phyloP scores from a whole-genome alignment of 345 rosid species.

The Turnera subulata region DNA sequence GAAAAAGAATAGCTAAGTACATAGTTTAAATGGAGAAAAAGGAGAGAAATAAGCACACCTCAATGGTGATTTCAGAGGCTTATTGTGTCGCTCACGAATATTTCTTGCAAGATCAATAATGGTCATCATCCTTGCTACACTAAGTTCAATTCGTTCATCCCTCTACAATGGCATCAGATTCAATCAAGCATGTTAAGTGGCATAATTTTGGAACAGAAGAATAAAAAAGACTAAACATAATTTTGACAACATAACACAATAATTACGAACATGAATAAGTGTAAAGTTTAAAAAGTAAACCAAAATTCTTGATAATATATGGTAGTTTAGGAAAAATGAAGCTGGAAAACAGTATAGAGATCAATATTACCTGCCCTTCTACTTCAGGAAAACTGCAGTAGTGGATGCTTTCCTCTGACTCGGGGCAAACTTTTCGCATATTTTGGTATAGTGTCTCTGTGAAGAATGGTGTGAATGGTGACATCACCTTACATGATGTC shows the following conservation, averaged over 20 bases:
- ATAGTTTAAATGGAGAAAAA: neutral
- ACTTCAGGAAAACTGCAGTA: constrained; percentile 74
- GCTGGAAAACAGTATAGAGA: neutral
- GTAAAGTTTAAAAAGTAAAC: neutral
- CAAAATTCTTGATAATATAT: neutral
- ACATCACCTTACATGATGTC: constrained; percentile 95
- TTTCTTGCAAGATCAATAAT: constrained; percentile 94
- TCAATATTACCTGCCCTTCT: constrained; percentile 67
- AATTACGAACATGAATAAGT: too few relatives aligned
- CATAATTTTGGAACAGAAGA: neutral
- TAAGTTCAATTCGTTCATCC: constrained; percentile 81
- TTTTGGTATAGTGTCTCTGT: constrained; percentile 93
- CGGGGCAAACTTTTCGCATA: constrained; percentile 67
- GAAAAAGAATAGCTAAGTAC: neutral
- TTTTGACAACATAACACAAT: neutral
- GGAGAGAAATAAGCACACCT: constrained; percentile 32
- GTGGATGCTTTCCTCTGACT: constrained; percentile 85
- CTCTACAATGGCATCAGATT: constrained; percentile 40
- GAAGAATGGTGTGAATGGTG: constrained; percentile 98
- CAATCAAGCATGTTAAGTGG: neutral
- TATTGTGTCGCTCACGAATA: constrained; percentile 88
- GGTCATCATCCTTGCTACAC: constrained; percentile 93
- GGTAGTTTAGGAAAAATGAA: too few relatives aligned
- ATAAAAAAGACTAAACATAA: neutral
- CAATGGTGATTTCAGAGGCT: constrained; percentile 90